Evolutionary conservation across 805 yeast species (phyloP).

Genomic region (Lachancea thermotolerans): DNA sequence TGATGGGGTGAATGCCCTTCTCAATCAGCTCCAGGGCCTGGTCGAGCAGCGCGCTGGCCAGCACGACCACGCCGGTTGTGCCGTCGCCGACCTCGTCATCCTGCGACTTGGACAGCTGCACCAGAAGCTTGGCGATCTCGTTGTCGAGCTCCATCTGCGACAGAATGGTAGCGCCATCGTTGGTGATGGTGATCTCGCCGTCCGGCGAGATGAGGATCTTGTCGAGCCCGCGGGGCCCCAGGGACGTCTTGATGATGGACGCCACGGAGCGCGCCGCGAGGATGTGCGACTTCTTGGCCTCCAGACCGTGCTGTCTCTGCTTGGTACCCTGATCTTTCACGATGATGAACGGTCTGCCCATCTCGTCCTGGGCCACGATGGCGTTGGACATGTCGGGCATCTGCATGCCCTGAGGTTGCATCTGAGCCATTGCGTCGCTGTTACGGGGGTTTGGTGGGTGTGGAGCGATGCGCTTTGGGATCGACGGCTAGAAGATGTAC

Average conservation of each 20-base stretch:
- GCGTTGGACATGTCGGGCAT: slow-evolving; percentile 96
- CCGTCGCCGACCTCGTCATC: slow-evolving; percentile 99
- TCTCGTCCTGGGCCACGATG: slow-evolving; percentile 97
- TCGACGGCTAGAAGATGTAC: not conserved
- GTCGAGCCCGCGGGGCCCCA: slow-evolving; percentile 98
- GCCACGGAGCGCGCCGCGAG: slow-evolving; percentile 94
- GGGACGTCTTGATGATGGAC: slow-evolving; percentile 80
- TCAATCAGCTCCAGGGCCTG: slow-evolving; percentile 93
- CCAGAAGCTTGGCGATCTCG: slow-evolving; percentile 92
- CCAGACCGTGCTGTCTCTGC: slow-evolving; percentile 64
- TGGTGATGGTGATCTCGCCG: slow-evolving; percentile 96
- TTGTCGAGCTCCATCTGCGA: slow-evolving; percentile 94
- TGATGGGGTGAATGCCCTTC: slow-evolving; percentile 95
- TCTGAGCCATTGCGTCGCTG: slow-evolving; percentile 24
- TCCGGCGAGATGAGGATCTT: slow-evolving; percentile 92
- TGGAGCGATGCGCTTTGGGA: not conserved
- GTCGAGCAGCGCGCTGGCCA: slow-evolving; percentile 90
- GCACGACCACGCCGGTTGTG: slow-evolving; percentile 96
- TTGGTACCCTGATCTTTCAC: slow-evolving; percentile 77
- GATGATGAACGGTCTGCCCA: slow-evolving; percentile 97
- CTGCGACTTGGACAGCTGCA: slow-evolving; percentile 88
- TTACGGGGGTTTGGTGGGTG: not conserved
- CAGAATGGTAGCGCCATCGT: slow-evolving; percentile 96
- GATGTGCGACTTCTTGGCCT: slow-evolving; percentile 81
- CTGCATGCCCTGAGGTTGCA: slow-evolving; percentile 33